Evolutionary conservation across 139 green algal species (phyloP), one percentile per base, ranked within the genome.

Genomic region (Raphidocelis subcapitata): DNA sequence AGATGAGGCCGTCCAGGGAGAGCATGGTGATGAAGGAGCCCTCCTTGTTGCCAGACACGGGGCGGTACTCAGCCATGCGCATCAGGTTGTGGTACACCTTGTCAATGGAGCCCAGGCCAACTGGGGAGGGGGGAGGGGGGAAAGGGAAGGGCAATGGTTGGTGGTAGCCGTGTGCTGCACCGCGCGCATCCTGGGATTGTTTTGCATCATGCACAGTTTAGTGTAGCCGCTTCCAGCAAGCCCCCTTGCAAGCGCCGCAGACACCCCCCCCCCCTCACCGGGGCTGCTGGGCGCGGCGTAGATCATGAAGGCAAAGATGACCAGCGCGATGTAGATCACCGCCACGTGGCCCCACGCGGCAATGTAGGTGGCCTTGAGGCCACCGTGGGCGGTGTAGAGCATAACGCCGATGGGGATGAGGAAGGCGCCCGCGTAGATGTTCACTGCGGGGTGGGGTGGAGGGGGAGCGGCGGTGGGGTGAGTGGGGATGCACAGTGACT

Each of bases 1-100:
- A 98, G 80, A 98, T 88, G 60, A 98, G 57, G 46, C 94, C 94
- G 20, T 85, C 85, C 65, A 89, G 77, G 59, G 82, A 93, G 36
- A 94, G 87, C 91, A 98, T 97, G 81, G 94, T 98, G 14, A 98
- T 60, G 80, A 93, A 96, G 23, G 85, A 93, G 56, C 92, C 94
- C 23, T 81, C 83, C 74, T 86, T 85, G 88, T 98, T 98, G 79
- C 89, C 76, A 0, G 35, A 68, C 0, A 98, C 91, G 2, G 93
- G 83, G 65, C 84, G 65, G 44, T 77, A 61, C 0, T 64, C 36
- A 3, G 67, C 65, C 32, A 87, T 79, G 0, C 55, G 63, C 0
- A 51, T 41, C 16, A 98, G 86, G 57, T 90, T 74, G 10, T 93
- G 31, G 52, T 86, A 98, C 47, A 98, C 93, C 56, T 81, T 65